Evolutionary conservation across 1,139 yeast species (phyloP).

Genomic region (Candida neerlandica): DNA sequence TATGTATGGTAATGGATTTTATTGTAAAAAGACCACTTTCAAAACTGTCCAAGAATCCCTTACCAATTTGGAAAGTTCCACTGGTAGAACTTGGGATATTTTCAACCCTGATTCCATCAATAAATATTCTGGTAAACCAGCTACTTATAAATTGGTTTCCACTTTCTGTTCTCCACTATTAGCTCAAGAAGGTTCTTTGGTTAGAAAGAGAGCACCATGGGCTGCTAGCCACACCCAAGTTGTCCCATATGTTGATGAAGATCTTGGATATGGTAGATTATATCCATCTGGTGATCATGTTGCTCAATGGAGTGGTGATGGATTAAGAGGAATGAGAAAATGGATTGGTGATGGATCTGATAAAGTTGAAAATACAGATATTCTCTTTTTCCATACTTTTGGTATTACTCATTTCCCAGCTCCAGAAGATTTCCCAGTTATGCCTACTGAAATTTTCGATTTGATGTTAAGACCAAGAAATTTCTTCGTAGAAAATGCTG

Average conservation of each 20-base stretch:
- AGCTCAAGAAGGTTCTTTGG: conserved; percentile 75
- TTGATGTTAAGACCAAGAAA: conserved; percentile 77
- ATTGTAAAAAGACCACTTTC: conserved; percentile 61
- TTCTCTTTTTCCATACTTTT: conserved; percentile 75
- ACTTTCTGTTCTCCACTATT: conserved; percentile 71
- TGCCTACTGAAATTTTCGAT: conserved; percentile 84
- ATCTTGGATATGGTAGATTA: conserved; percentile 53
- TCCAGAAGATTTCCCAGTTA: conserved; percentile 87
- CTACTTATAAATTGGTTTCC: conserved; percentile 77
- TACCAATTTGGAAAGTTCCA: conserved; percentile 60
- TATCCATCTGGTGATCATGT: conserved; percentile 83
- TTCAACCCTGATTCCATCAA: conserved; percentile 70
- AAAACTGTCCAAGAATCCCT: conserved; percentile 70
- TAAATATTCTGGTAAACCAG: conserved; percentile 73
- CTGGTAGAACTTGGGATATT: conserved; percentile 78
- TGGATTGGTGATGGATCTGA: conserved; percentile 74
- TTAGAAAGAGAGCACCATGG: conserved; percentile 82
- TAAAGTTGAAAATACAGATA: conserved; percentile 65
- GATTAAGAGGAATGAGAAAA: conserved; percentile 66
- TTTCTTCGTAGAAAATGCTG: conserved; percentile 76
- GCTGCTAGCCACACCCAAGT: conserved; percentile 69
- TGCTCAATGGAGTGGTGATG: conserved; percentile 80
- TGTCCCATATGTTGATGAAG: conserved; percentile 64
- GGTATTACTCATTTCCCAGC: conserved; percentile 87
- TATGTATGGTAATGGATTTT: conserved; percentile 75